Evolutionary conservation across 352 stramenopile genomes (phyloP).

Genomic region (Phytophthora lateralis): DNA sequence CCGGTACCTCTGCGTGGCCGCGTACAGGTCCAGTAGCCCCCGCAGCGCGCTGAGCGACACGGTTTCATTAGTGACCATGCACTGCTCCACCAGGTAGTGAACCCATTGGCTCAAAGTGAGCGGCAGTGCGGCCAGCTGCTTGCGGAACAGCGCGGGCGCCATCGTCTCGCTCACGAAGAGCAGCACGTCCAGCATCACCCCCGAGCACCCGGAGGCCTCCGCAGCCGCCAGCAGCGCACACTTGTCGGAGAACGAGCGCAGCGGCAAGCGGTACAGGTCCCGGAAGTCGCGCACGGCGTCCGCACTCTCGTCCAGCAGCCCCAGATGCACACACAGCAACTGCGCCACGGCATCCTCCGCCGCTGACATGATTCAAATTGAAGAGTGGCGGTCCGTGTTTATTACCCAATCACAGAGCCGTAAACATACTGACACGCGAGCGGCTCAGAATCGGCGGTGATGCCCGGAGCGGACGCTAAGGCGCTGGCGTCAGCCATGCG

Average conservation of each 20-base stretch:
- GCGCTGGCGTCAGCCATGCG: constrained; percentile 72
- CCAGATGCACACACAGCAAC: constrained; percentile 89
- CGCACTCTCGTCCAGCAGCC: constrained; percentile 47
- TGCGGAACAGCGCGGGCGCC: constrained; percentile 54
- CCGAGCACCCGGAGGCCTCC: constrained; percentile 53
- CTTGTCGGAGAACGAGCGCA: constrained; percentile 50
- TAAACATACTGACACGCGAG: constrained; percentile 7
- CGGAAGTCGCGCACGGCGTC: constrained; percentile 46
- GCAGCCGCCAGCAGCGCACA: constrained; percentile 52
- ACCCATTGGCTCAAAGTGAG: constrained; percentile 68
- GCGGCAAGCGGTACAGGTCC: constrained; percentile 54
- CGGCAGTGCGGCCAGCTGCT: constrained; percentile 45
- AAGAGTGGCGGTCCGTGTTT: not conserved
- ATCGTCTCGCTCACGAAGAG: constrained; percentile 84
- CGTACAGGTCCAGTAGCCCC: constrained; percentile 52
- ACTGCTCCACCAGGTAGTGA: constrained; percentile 66
- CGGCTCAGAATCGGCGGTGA: constrained; percentile 9
- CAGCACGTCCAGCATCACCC: constrained; percentile 73
- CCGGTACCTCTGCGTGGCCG: constrained; percentile 50
- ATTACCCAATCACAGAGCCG: not conserved
- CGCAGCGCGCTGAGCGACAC: constrained; percentile 53
- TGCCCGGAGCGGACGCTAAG: constrained; percentile 53
- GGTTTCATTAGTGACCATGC: constrained; percentile 51
- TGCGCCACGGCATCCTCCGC: constrained; percentile 60
- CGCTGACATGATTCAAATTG: constrained; percentile 20